A percentile compares a stretch with the other conserved stretches of the same genome.
These are phyloP conservation scores for Alternaria angustiovoidea DNA, from an alignment of 2,329 filamentous ascomycete genomes.

Conservation along the genomic window DNA sequence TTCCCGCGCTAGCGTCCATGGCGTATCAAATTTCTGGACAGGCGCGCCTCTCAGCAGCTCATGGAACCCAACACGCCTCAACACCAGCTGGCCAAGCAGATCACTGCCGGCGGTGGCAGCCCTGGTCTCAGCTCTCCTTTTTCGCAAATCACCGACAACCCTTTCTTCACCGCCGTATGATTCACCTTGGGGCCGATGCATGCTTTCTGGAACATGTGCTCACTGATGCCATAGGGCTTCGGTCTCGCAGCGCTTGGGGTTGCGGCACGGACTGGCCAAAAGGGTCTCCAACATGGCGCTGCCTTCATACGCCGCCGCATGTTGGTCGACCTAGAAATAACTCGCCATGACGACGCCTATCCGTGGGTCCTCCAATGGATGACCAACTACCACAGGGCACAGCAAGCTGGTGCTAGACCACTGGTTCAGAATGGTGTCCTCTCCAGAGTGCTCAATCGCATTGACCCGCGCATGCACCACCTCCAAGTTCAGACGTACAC, in stretches of 20 bases:
- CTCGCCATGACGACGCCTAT: conserved; percentile 91
- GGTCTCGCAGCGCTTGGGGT: conserved; percentile 90
- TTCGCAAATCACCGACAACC: conserved; percentile 58
- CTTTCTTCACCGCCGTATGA: conserved; percentile 63
- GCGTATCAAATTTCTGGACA: conserved; percentile 24
- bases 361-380: conserved; percentile 96
- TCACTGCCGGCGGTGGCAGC: conserved; percentile 37
- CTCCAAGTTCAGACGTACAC: conserved; percentile 71
- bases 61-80: conserved; percentile 51
- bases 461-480: conserved; percentile 69
- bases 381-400: conserved; percentile 75
- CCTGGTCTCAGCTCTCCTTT: conserved; percentile 53
- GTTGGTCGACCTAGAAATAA: conserved; percentile 95
- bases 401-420: conserved; percentile 59
- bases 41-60: conserved; percentile 15
- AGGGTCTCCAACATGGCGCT: conserved; percentile 75
- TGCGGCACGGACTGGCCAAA: conserved; percentile 79
- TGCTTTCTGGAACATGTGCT: conserved; percentile 37
- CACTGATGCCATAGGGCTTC: conserved; percentile 67
- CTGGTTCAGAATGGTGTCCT: conserved; percentile 51
- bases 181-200: conserved; percentile 55
- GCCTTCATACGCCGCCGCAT: conserved; percentile 81
- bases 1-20: conserved; percentile 24
- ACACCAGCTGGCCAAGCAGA: conserved; percentile 50
- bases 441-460: conserved; percentile 63